These are phyloP conservation scores for Ampelocalamus luodianensis DNA, from an alignment of 176 grass and related monocot species.

Conservation along the genomic window DNA sequence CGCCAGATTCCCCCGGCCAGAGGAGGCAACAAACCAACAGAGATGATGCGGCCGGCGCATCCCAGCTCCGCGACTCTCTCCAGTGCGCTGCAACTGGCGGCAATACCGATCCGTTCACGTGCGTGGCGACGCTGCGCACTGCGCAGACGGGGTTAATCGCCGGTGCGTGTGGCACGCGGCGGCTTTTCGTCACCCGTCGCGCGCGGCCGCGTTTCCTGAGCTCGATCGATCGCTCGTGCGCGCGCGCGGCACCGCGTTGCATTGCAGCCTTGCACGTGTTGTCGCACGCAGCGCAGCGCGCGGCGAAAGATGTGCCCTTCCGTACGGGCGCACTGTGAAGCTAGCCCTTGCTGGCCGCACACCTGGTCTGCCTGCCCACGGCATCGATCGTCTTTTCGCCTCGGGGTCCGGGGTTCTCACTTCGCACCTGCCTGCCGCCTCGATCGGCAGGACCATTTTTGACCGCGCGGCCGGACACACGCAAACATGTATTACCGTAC, in stretches of 20 bases:
- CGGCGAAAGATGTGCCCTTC: neutral
- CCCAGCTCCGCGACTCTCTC: neutral
- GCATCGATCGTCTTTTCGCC: neutral
- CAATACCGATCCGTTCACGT: neutral
- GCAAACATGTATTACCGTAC: neutral
- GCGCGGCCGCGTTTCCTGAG: neutral
- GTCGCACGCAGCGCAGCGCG: neutral
- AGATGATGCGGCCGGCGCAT: neutral
- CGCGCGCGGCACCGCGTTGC: neutral
- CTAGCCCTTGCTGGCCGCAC: conserved; percentile 1
- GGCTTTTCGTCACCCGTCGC: too few species aligned
- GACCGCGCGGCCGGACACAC: neutral
- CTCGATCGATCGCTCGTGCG: neutral
- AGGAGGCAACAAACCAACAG: conserved; percentile 4
- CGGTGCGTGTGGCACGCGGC: neutral
- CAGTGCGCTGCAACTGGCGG: neutral
- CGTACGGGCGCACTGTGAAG: neutral
- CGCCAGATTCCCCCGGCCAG: neutral
- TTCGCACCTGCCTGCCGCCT: neutral
- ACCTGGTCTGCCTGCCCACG: conserved; percentile 38
- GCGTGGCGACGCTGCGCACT: neutral
- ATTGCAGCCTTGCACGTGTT: neutral
- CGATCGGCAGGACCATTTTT: neutral
- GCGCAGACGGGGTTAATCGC: neutral
- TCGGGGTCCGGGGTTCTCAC: neutral